Percentiles rank a stretch among this genome's conserved stretches.
phyloP scores from a whole-genome alignment of 345 rosid genomes.

The Dovyalis caffra region DNA sequence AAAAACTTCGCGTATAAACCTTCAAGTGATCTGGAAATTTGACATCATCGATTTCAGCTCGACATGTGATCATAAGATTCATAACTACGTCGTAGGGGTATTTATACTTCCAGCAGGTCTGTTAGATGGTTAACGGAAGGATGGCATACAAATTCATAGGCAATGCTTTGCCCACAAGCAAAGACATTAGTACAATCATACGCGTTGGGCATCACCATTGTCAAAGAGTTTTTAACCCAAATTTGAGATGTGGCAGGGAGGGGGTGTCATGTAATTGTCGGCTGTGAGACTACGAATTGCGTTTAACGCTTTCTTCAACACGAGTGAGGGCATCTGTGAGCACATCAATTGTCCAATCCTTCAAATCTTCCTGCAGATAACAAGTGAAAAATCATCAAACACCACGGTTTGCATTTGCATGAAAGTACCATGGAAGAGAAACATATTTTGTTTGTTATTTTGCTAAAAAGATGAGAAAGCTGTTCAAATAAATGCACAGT shows the following conservation, averaged over 20 bases:
- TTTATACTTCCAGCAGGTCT: too few relatives aligned
- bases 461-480: not conserved
- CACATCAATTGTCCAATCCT: constrained; percentile 91
- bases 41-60: too few relatives aligned
- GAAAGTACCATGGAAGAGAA: not conserved
- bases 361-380: constrained; percentile 64
- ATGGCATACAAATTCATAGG: not conserved
- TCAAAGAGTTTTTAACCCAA: not conserved
- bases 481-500: not conserved
- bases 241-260: not conserved
- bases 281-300: constrained; percentile 4
- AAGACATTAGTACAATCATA: not conserved
- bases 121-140: too few relatives aligned
- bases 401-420: not conserved
- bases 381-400: not conserved
- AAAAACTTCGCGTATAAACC: too few relatives aligned
- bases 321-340: constrained; percentile 70
- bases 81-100: too few relatives aligned
- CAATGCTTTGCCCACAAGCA: not conserved
- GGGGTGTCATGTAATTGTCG: not conserved
- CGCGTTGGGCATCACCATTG: not conserved
- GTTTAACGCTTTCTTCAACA: constrained; percentile 61
- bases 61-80: too few relatives aligned
- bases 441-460: not conserved
- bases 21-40: too few relatives aligned